Base-by-base conservation (phyloP, 176 grass and related monocot genomes). In the Carex cristatella region DNA sequence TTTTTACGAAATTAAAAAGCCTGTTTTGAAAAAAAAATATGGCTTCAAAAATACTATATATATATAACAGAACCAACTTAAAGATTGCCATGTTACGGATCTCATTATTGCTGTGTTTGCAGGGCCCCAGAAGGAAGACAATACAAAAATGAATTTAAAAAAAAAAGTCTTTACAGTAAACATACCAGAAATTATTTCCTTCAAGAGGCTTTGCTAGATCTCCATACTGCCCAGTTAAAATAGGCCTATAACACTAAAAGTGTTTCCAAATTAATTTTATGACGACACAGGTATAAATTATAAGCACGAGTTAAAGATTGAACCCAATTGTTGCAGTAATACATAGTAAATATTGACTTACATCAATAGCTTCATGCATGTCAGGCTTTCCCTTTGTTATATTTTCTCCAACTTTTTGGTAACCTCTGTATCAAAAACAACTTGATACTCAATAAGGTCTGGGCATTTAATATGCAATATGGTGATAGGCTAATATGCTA, bases 291-390 rank as follows among this genome's bases (percentile, higher is more conserved):
- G 12, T 49, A 60, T 46, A 69, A 88, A 69, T 28, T 13, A 87
- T 6, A 3, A 40, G 27, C 27, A 48, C 1, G 77, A 79, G 62
- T 79, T 9, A 35, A 35, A 68, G 28, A 30, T 15, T 55, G 76
- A 8, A 83, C 46, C 2, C 23, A 77, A 55, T 23, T 77, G 19
- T 4, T 77, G 49, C 49, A 56, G 23, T 77, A 56, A 56, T 56
- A 33, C 46, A 56, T 3, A 80, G 13, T 33, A 68, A 86, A 78
- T 27, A 46, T 80, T 40, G 8, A 86, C 95, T 92, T 81, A 95
- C 95, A 90, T 98, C 96, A 79, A 98, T 95, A 27, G 93, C 96
- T 92, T 98, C 96, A 46, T 98, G 96, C 96, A 98, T 98, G 48
- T 98, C 96, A 84, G 85, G 96, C 74, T 94, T 95, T 37, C 93